A percentile compares a stretch with the other conserved stretches of the same genome.
Conservation (phyloP, 2,329 filamentous ascomycete genomes). For the Emmonsiellopsis sp. region DNA sequence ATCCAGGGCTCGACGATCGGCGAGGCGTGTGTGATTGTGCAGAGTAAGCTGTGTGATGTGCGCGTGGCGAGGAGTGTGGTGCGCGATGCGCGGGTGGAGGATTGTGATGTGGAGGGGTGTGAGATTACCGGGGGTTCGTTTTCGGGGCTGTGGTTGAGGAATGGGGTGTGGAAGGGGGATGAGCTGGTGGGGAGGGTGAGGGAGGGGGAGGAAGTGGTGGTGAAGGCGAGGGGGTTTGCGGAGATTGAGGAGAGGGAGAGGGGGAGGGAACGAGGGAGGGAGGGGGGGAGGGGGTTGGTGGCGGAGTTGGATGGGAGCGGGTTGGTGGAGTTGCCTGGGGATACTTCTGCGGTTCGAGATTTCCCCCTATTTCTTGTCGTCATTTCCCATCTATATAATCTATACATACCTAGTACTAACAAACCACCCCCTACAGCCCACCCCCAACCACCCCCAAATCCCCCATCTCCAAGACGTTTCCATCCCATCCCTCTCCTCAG, state of each 20-base stretch:
- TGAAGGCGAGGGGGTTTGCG: background rate
- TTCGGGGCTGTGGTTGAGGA: constrained; percentile 1
- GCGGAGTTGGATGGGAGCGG: background rate
- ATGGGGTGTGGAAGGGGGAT: constrained; percentile 1
- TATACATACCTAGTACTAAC: too few species aligned
- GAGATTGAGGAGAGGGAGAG: background rate
- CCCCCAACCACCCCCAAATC: too few species aligned
- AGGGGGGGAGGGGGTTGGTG: background rate
- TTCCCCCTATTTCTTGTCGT: too few species aligned
- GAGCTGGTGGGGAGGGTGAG: constrained; percentile 1
- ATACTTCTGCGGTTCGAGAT: background rate
- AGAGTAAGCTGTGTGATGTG: background rate
- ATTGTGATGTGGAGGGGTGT: background rate
- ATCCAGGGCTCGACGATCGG: background rate
- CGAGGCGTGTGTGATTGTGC: background rate
- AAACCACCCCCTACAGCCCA: too few species aligned
- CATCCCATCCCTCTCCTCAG: too few species aligned
- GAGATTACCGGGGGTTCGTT: background rate
- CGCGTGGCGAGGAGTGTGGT: background rate
- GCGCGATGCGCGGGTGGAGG: background rate
- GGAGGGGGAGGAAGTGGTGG: background rate
- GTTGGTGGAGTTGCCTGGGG: background rate
- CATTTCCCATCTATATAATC: too few species aligned
- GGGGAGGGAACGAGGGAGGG: background rate
- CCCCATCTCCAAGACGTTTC: too few species aligned